These are phyloP conservation scores for Camellia lanceoleosa DNA, from an alignment of 148 eudicot genomes.

Conservation along the genomic window DNA sequence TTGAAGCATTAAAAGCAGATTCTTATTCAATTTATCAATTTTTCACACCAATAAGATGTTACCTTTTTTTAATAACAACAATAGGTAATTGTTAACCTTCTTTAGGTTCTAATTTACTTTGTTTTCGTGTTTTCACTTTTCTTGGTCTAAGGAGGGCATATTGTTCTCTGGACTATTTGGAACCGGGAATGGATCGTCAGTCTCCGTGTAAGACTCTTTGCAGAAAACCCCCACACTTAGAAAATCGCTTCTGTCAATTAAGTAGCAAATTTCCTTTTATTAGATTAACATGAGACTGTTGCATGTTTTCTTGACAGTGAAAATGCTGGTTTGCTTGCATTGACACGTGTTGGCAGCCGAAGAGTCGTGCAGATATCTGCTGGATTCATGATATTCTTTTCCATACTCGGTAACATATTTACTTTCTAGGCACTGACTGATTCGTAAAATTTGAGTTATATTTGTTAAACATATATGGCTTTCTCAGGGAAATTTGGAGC, in stretches of 20 bases:
- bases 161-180: constrained; percentile 87
- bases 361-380: constrained; percentile 90
- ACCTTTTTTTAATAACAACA: neutral
- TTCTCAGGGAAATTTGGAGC: constrained; percentile 90
- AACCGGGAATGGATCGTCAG: constrained; percentile 85
- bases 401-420: constrained; percentile 67
- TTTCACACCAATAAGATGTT: neutral
- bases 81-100: neutral
- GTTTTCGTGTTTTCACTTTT: neutral
- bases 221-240: neutral
- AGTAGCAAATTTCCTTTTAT: neutral
- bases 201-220: constrained; percentile 65
- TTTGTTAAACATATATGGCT: neutral
- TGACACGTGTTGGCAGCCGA: constrained; percentile 93
- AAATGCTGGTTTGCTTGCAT: constrained; percentile 87
- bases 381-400: constrained; percentile 92
- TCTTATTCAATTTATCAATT: neutral
- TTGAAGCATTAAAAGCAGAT: neutral
- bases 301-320: constrained; percentile 44
- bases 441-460: neutral
- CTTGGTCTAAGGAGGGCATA: constrained; percentile 66
- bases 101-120: neutral
- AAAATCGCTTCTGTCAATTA: neutral
- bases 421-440: neutral
- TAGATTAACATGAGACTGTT: neutral